Conservation (phyloP, 2,329 filamentous ascomycete genomes). For the Gaeumannomyces tritici region DNA sequence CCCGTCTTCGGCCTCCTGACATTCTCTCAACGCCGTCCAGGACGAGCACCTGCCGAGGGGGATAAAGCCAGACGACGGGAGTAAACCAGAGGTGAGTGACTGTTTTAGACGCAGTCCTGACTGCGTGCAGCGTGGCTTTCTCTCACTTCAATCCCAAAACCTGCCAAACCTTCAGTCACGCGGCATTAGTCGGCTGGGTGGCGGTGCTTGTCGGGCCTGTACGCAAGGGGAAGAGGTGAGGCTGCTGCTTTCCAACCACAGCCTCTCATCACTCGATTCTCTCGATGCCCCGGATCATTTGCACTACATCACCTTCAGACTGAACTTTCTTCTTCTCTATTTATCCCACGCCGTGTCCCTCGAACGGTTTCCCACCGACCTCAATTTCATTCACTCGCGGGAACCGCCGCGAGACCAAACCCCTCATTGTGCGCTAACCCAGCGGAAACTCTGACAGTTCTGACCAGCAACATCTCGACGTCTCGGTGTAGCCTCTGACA, state of each 20-base stretch:
- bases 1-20: not conserved
- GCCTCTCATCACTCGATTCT: not conserved
- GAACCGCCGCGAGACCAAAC: not conserved
- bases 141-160: not conserved
- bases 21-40: not conserved
- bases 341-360: not conserved
- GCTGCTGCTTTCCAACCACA: not conserved
- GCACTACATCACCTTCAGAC: not conserved
- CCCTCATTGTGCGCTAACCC: not conserved
- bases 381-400: not conserved
- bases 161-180: not conserved
- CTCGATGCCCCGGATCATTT: not conserved
- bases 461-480: not conserved
- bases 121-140: not conserved
- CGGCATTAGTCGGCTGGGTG: not conserved
- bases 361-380: not conserved
- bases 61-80: not conserved
- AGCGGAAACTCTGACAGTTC: not conserved
- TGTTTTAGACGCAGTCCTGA: not conserved
- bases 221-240: not conserved
- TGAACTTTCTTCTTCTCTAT: not conserved
- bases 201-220: not conserved
- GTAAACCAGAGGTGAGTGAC: not conserved
- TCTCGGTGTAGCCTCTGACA: not conserved
- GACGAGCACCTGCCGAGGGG: not conserved